These are phyloP conservation scores for Cladosporium colombiae DNA, from an alignment of 2,329 filamentous ascomycete species.

Conservation along the genomic window DNA sequence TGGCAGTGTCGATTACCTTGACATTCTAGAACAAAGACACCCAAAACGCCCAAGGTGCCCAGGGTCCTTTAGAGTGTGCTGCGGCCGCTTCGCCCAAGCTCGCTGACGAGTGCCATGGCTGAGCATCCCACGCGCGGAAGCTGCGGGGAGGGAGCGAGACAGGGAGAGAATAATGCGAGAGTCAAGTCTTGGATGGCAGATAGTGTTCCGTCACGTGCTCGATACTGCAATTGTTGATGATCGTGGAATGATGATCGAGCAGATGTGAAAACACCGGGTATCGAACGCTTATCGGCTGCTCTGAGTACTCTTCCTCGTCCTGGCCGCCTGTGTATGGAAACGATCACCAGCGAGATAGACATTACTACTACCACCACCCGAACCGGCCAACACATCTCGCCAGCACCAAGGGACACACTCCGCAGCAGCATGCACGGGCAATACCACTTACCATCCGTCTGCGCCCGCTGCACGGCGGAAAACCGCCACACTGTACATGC, in stretches of 20 bases:
- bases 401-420: background rate
- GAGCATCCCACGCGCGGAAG: slow-evolving; percentile 2
- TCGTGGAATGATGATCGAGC: background rate
- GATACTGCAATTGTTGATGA: background rate
- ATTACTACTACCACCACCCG: too few species aligned
- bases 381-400: background rate
- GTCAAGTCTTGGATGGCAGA: background rate
- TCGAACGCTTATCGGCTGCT: background rate
- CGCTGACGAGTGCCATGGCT: slow-evolving; percentile 6
- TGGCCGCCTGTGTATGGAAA: background rate
- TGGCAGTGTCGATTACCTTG: slow-evolving; percentile 3
- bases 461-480: background rate
- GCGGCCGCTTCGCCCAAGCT: background rate
- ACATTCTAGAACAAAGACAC: slow-evolving; percentile 1
- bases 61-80: background rate
- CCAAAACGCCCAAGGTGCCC: background rate
- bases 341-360: background rate
- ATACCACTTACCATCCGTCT: background rate
- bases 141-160: background rate
- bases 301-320: background rate
- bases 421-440: background rate
- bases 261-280: background rate
- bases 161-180: background rate
- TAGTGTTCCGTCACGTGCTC: background rate
- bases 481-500: background rate